Evolutionary conservation across 1,139 yeast species (phyloP), one percentile per base, ranked within the genome.

Genomic region (Petasospora fabianii): DNA sequence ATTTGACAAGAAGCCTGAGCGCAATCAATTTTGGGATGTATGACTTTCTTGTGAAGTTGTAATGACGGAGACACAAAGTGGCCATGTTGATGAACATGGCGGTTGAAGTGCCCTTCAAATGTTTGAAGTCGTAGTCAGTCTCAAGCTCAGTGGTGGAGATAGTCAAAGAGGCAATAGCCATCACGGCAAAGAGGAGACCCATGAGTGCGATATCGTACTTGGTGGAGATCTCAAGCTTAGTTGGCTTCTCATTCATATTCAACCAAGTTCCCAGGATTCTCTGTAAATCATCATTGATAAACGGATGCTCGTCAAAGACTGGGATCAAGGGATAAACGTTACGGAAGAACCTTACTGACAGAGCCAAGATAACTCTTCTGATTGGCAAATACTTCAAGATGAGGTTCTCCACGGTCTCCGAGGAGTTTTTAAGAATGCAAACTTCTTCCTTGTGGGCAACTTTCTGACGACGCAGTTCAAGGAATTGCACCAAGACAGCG

Each of bases 41-140:
- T 6, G 55, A 47, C 36, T 71, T 66, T 31, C 71, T 57, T 31
- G 68, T 50, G 7, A 71, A 43, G 27, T 69, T 66, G 48, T 75
- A 75, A 41, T 71, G 74, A 33, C 64, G 62, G n/a, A 77, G 58
- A 50, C 82, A 77, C 18, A 60, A 55, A 37, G 65, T 68, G 1
- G 51, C 50, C 14, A 48, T 36, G 31, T 59, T 60, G 4, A 70
- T 57, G 10, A 62, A 56, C 30, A 67, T 65, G 21, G 68, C 55
- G 20, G 65, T 60, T 15, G 78, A 77, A 39, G 68, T 61, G 1
- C 60, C 52, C 33, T 68, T 49, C 14, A 77, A 50, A 43, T 61
- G 65, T 28, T 58, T 58, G 36, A 68, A 63, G 5, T 63, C 69
- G 24, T 42, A 42, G 2, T 51, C 42, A 39, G 47, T 26, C 2